Evolutionary conservation across 257 asterid genomes (phyloP).

Genomic region (Nyctanthes arbortristis): DNA sequence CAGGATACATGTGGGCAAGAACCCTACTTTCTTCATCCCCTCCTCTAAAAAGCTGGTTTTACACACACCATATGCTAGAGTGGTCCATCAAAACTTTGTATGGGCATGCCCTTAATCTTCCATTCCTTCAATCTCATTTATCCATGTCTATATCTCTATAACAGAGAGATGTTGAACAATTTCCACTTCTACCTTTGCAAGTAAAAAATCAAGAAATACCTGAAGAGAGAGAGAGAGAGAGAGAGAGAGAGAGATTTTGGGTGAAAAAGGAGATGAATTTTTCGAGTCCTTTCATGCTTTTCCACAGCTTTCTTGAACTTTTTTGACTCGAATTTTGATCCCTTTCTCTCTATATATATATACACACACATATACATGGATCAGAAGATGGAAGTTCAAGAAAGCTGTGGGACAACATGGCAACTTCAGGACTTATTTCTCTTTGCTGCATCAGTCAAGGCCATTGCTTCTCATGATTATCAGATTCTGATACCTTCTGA

Average conservation of each 20-base stretch:
- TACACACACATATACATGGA: no score
- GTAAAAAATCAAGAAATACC: neutral
- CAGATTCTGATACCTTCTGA: neutral
- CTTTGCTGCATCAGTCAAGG: neutral
- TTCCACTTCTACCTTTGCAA: neutral
- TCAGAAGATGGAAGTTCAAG: constrained; percentile 35
- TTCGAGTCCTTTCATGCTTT: constrained; percentile 64
- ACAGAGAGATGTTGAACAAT: no score
- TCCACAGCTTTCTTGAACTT: constrained; percentile 99
- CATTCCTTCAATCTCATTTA: neutral
- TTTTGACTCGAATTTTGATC: constrained; percentile 17
- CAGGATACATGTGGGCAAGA: constrained; percentile 35
- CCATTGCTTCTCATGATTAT: neutral
- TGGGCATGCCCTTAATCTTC: constrained; percentile 29
- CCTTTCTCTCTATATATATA: neutral
- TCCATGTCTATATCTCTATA: neutral
- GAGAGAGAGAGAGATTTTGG: neutral
- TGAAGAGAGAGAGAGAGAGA: no score
- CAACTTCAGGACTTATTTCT: constrained; percentile 20
- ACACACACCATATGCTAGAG: constrained; percentile 22
- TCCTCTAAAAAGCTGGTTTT: constrained; percentile 34
- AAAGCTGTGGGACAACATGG: constrained; percentile 54
- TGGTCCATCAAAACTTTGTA: constrained; percentile 32
- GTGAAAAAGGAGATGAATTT: neutral
- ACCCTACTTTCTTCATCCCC: constrained; percentile 41